phyloP scores from a whole-genome alignment of 176 grass and related monocot species.

The Eleusine coracana region DNA sequence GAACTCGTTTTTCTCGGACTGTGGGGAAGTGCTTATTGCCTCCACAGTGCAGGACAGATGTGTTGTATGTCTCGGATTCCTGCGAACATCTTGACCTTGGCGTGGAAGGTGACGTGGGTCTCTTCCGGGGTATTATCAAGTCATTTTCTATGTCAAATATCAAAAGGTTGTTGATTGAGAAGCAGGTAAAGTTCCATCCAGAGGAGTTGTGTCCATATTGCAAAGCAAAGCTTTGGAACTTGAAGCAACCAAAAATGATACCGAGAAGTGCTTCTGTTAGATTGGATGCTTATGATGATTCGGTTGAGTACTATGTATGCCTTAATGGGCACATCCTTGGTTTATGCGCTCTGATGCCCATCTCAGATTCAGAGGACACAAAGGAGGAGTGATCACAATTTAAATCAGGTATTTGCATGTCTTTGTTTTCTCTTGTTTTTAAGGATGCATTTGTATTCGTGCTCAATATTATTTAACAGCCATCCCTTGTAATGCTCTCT shows the following conservation, averaged over 20 bases:
- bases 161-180: slow-evolving; percentile 82
- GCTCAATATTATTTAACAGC: no score
- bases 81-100: slow-evolving; percentile 86
- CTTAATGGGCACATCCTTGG: slow-evolving; percentile 94
- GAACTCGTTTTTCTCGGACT: slow-evolving; percentile 83
- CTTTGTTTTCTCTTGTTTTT: background rate
- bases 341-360: slow-evolving; percentile 69
- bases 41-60: slow-evolving; percentile 64
- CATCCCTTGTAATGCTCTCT: no score
- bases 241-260: slow-evolving; percentile 82
- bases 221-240: slow-evolving; percentile 78
- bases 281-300: slow-evolving; percentile 80
- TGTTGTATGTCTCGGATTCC: slow-evolving; percentile 72
- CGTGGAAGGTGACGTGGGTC: slow-evolving; percentile 79
- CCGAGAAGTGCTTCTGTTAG: slow-evolving; percentile 63
- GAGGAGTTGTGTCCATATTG: slow-evolving; percentile 79
- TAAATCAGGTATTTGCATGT: slow-evolving; percentile 46
- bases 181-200: slow-evolving; percentile 64
- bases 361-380: slow-evolving; percentile 85
- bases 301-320: slow-evolving; percentile 89
- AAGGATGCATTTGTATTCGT: no score
- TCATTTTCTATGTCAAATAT: slow-evolving; percentile 67
- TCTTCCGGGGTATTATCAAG: slow-evolving; percentile 82
- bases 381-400: slow-evolving; percentile 57
- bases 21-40: slow-evolving; percentile 74